These are phyloP conservation scores for Coniochaeta sp. DNA, from an alignment of 2,329 filamentous ascomycete genomes.

Conservation along the genomic window DNA sequence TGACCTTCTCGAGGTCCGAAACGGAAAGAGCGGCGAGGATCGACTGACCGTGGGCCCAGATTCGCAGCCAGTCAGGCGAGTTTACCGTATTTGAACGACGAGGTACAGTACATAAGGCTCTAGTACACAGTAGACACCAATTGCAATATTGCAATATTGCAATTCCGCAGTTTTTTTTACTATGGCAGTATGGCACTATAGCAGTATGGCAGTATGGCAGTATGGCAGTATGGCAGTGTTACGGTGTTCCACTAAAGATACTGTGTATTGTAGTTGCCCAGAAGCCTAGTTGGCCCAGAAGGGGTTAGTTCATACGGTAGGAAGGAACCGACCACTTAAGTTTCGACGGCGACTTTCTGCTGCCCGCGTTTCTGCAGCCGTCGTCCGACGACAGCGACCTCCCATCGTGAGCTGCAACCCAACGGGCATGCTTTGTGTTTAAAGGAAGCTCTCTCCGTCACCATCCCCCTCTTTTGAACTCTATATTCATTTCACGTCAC, in stretches of 20 bases:
- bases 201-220: too few species aligned
- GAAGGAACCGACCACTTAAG: neutral
- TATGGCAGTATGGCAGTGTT: too few species aligned
- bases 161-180: too few species aligned
- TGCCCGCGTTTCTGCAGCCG: neutral
- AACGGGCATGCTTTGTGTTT: neutral
- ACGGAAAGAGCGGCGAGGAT: neutral
- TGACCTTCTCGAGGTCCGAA: neutral
- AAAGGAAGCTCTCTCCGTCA: neutral
- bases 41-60: neutral
- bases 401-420: neutral
- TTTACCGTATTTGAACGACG: too few species aligned
- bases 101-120: too few species aligned
- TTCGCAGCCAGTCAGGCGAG: neutral
- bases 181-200: too few species aligned
- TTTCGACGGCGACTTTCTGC: neutral
- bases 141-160: too few species aligned
- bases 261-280: too few species aligned
- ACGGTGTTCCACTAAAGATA: too few species aligned
- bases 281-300: too few species aligned
- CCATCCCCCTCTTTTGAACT: neutral
- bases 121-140: too few species aligned
- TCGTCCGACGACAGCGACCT: neutral
- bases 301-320: too few species aligned
- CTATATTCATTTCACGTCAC: neutral